These are phyloP conservation scores for Fusarium kyushuense DNA, from an alignment of 2,329 filamentous ascomycete genomes.

Conservation along the genomic window DNA sequence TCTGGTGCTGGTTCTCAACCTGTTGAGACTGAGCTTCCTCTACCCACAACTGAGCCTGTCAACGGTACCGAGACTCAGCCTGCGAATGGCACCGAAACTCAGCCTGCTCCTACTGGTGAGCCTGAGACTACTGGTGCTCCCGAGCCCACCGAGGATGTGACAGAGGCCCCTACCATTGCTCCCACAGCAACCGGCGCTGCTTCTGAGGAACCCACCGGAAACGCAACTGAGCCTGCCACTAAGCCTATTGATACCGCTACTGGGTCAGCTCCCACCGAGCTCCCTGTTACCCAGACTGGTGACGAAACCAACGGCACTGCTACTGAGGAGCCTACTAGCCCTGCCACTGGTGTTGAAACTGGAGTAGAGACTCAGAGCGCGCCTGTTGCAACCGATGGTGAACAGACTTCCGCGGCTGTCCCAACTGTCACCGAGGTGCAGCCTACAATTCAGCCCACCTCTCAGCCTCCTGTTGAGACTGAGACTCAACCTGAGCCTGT, in stretches of 20 bases:
- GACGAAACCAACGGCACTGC: constrained; percentile 32
- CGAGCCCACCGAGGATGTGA: constrained; percentile 7
- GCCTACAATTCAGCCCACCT: constrained; percentile 30
- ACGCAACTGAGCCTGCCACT: constrained; percentile 16
- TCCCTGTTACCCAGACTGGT: constrained; percentile 27
- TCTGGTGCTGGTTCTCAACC: constrained; percentile 17
- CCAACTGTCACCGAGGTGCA: constrained; percentile 19
- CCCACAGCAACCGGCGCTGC: constrained; percentile 17
- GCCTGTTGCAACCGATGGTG: constrained; percentile 7
- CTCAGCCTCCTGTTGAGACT: constrained; percentile 23
- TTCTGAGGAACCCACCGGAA: constrained; percentile 15
- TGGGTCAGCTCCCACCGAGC: constrained; percentile 6
- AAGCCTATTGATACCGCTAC: constrained; percentile 20
- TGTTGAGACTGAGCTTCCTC: constrained; percentile 11
- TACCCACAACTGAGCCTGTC: constrained; percentile 26
- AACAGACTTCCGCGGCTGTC: constrained; percentile 17
- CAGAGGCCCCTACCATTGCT: constrained; percentile 17
- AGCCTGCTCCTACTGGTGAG: constrained; percentile 5
- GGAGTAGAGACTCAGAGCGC: constrained; percentile 14
- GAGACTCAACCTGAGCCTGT: constrained; percentile 19
- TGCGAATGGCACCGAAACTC: constrained; percentile 18
- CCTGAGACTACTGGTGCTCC: constrained; percentile 28
- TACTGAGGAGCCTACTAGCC: constrained; percentile 23
- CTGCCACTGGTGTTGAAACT: constrained; percentile 17
- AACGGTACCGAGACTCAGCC: constrained; percentile 29